Evolutionary conservation across 208 protist species (phyloP).

Genomic region (Leishmania guyanensis): DNA sequence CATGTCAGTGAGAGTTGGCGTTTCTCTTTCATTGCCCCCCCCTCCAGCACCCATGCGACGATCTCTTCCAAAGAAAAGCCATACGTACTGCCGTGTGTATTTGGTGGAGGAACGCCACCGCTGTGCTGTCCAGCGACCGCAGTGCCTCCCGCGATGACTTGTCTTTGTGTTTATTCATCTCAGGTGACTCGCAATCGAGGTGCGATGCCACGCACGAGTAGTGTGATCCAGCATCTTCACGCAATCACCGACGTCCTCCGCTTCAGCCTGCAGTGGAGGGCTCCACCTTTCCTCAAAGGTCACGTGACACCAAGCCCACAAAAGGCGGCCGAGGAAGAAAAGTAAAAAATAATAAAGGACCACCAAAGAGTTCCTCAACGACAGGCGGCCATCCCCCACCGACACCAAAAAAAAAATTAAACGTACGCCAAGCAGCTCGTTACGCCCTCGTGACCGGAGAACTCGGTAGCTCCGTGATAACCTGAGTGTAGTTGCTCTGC

Average conservation of each 20-base stretch:
- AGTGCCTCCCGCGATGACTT: not conserved
- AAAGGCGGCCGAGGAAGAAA: not conserved
- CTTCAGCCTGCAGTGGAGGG: not conserved
- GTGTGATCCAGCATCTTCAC: not conserved
- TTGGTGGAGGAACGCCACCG: not conserved
- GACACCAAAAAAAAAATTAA: not conserved
- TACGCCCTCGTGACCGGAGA: not conserved
- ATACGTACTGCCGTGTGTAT: not conserved
- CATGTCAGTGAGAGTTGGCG: no score
- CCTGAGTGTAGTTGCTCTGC: constrained; percentile 70
- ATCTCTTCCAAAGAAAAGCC: not conserved
- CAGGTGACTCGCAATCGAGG: not conserved
- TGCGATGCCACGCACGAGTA: not conserved
- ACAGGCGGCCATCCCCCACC: not conserved
- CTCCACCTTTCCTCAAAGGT: not conserved
- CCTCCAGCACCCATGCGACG: not conserved
- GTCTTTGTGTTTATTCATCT: not conserved
- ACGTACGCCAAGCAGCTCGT: not conserved
- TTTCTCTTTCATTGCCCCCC: not conserved
- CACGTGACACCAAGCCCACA: not conserved
- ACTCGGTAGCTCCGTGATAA: constrained; percentile 64
- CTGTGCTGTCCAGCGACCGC: not conserved
- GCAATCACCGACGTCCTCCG: not conserved
- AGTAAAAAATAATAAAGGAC: not conserved
- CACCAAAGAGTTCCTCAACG: not conserved